Base-by-base conservation (phyloP, 495 filamentous ascomycete genomes). In the Filosporella fistucella region DNA sequence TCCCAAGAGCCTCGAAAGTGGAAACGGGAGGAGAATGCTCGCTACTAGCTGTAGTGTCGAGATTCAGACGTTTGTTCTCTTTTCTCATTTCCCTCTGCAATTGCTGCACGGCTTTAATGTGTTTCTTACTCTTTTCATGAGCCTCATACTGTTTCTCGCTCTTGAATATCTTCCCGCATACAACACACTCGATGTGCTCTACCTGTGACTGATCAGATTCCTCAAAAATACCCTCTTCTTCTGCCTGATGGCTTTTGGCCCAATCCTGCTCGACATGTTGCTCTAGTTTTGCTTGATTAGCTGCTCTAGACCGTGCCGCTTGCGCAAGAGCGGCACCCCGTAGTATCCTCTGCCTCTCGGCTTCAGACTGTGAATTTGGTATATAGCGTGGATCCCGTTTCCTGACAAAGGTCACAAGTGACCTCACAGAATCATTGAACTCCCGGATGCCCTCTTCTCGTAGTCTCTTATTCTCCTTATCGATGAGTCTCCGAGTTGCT, bases 121-220 rank as follows among this genome's bases (percentile, higher is more conserved):
- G 93, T 61, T 96, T 97, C 61, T 95, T 97, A 69, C 90, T 96
- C 65, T 84, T 86, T 67, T 97, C 91, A 58, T 99, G 93, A n/a
- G 86, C 81, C 60, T 91, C 81, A 50, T 82, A 91, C 56, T 96
- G 93, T 55, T 86, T 87, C 59, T 95, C 84, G 47, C 89, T 96
- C 62, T 94, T 95, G 72, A 97, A 99, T 2, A 56, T 84, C 67
- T 99, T 99, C 57, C 79, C 76, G 61, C 93, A 99, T 17, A 86
- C 86, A 42, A 97, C 82, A 61, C 93, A 99, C 60, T 96, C 93
- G 45, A 88, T 86, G 22, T 55, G 74, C 56, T 74, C 70, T 63
- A 78, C 81, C 37, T 71, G 56, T 42, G 77, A 71, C 18, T 76
- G 74, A n/a, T 80, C 78, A 18, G 84, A 78, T 2, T 75, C 70